These are phyloP conservation scores for Hyphodiscus sp. DNA, from an alignment of 2,329 filamentous ascomycete genomes.

Conservation along the genomic window DNA sequence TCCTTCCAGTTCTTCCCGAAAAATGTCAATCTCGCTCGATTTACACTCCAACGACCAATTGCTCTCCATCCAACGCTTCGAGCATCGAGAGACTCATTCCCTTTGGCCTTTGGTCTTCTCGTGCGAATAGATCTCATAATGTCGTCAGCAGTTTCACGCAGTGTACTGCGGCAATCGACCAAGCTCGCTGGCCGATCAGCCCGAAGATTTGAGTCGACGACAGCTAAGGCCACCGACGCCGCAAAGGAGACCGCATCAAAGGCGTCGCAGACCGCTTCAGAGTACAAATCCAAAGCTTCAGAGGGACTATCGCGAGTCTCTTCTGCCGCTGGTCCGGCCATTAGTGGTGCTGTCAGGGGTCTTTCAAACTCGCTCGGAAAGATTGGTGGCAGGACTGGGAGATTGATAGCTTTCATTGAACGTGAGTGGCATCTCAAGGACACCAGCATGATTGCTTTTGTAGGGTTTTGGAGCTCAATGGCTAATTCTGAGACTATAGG, in stretches of 20 bases:
- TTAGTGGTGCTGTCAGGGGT: constrained; percentile 65
- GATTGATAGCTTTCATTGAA: constrained; percentile 72
- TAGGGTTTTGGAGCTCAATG: constrained; percentile 15
- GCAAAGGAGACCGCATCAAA: constrained; percentile 38
- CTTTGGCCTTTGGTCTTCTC: constrained; percentile 12
- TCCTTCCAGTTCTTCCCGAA: constrained; percentile 17
- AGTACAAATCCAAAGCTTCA: constrained; percentile 59
- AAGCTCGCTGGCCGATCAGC: constrained; percentile 23
- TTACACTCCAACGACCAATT: constrained; percentile 24
- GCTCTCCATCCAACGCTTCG: constrained; percentile 17
- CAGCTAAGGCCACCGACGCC: constrained; percentile 40
- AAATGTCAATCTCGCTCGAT: constrained; percentile 20
- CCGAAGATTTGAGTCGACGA: constrained; percentile 53
- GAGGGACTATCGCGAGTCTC: constrained; percentile 78
- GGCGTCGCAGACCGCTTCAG: constrained; percentile 37
- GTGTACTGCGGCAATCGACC: constrained; percentile 26
- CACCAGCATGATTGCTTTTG: neutral
- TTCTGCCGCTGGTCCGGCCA: constrained; percentile 70
- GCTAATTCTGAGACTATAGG: constrained; percentile 42
- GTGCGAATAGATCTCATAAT: constrained; percentile 21
- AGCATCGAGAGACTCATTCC: constrained; percentile 11
- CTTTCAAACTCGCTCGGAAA: constrained; percentile 61
- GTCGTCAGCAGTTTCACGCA: constrained; percentile 27
- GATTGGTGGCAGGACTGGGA: constrained; percentile 78
- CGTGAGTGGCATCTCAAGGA: constrained; percentile 52